Conservation (phyloP, 306 rosid species). For the Inga oerstediana region DNA sequence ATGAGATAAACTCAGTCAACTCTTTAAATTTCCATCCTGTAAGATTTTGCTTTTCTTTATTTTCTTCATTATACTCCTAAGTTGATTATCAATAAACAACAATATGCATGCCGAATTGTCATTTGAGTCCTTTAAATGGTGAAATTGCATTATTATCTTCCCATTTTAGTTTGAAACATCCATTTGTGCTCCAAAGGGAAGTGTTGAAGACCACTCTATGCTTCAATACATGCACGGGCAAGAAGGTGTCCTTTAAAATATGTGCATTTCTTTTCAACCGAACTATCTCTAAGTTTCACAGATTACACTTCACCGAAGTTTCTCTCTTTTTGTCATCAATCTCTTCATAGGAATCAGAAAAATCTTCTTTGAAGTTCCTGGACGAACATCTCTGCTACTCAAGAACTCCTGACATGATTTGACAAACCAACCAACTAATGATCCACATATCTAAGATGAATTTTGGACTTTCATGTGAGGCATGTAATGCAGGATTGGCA, state of each 20-base stretch:
- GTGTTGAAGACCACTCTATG: neutral
- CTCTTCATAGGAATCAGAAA: neutral
- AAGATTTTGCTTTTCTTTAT: slow-evolving; percentile 15
- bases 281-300: neutral
- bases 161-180: neutral
- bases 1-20: slow-evolving; percentile 13
- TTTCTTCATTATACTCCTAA: neutral
- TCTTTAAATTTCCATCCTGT: slow-evolving; percentile 18
- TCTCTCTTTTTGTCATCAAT: neutral
- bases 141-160: neutral
- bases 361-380: neutral
- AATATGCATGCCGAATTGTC: neutral
- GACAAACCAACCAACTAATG: no score
- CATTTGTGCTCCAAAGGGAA: neutral
- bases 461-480: no score
- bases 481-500: no score
- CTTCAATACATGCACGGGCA: neutral
- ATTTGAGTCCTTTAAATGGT: neutral
- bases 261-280: neutral
- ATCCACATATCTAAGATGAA: no score
- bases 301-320: neutral
- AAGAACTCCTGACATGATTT: neutral
- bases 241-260: neutral
- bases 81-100: neutral
- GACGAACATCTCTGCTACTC: neutral